phyloP scores from a whole-genome alignment of 1,139 yeast genomes.

The Zygosaccharomyces sapae region DNA sequence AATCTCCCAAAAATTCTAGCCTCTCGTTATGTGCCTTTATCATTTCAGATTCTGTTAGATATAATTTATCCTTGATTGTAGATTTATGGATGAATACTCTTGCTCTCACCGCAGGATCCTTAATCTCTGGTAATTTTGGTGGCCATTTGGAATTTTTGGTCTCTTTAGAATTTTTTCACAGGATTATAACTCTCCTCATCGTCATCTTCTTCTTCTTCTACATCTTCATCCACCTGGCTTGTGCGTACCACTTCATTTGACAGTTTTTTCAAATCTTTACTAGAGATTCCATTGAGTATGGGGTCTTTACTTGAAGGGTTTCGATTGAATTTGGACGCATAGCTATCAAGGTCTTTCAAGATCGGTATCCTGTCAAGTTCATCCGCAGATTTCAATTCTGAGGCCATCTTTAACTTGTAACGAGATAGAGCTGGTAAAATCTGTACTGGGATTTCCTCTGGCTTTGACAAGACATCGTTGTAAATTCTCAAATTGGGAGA shows the following conservation, averaged over 20 bases:
- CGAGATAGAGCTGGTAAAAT: conserved; percentile 46
- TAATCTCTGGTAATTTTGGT: conserved; percentile 69
- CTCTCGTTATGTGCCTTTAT: conserved; percentile 77
- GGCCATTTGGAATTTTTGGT: conserved; percentile 37
- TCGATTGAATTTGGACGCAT: conserved; percentile 33
- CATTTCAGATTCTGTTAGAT: conserved; percentile 53
- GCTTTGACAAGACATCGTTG: conserved; percentile 41
- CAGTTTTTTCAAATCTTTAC: conserved; percentile 21
- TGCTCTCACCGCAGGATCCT: conserved; percentile 53
- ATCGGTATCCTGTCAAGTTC: conserved; percentile 45
- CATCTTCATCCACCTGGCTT: conserved; percentile 9
- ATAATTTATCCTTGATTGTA: conserved; percentile 54
- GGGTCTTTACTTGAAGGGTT: conserved; percentile 25
- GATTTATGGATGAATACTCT: conserved; percentile 85
- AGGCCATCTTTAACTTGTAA: conserved; percentile 56
- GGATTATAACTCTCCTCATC: conserved; percentile 21
- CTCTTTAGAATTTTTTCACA: conserved; percentile 13
- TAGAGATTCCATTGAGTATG: conserved; percentile 20
- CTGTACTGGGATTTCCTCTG: conserved; percentile 35
- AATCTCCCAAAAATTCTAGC: conserved; percentile 89
- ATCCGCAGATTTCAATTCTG: conserved; percentile 54
- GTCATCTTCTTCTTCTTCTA: conserved; percentile 21
- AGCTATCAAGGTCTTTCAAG: conserved; percentile 45
- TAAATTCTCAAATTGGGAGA: conserved; percentile 51
- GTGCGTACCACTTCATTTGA: conserved; percentile 10